Base-by-base conservation (phyloP, 805 yeast species). In the Priceomyces carsonii region DNA sequence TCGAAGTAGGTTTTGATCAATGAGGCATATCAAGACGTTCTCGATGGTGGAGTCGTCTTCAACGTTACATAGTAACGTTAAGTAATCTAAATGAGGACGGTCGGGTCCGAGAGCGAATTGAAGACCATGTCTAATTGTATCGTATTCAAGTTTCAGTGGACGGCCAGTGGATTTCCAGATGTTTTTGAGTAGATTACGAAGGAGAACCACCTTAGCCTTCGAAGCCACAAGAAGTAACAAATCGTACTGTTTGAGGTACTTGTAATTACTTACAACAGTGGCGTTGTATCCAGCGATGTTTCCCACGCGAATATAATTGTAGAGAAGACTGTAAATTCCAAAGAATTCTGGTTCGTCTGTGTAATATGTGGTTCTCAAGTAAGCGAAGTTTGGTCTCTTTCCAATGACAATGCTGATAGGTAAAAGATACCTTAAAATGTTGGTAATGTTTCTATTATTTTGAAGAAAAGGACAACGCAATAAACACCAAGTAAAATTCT, bases 361-460 rank as follows among this genome's bases (percentile, higher is more conserved):
- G 32, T 35, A 45, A 35, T 41, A 47, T 8, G 44, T 36, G 6
- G 28, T 16, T 7, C 26, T 23, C n/a, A 54, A 26, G 32, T 31
- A 43, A 12, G 31, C 43, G 8, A 56, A 51, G 18, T 61, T 58
- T 0, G 86, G 85, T 9, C 62, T 39, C 32, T 72, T 71, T 0
- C 88, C 88, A 26, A 79, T 62, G 1, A 80, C 50, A 6, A 82
- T 51, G 2, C 79, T 67, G 0, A 73, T 60, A 0, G 87, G 82
- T 1, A 80, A 42, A 26, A 81, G 56, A 38, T 70, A 71, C 20
- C 65, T 60, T 21, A 81, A 54, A 5, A 80, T 64, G 23, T 59
- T 52, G 9, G 64, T 55, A 25, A 62, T 55, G 51, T 77, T 76
- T 8, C 43, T 33, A 22, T 54, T 51, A 23, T 61, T 55, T 3